Percentiles rank a stretch among this genome's conserved stretches.
Evolutionary conservation across 805 yeast genomes (phyloP).

Genomic region (Ogataea pilisensis): DNA sequence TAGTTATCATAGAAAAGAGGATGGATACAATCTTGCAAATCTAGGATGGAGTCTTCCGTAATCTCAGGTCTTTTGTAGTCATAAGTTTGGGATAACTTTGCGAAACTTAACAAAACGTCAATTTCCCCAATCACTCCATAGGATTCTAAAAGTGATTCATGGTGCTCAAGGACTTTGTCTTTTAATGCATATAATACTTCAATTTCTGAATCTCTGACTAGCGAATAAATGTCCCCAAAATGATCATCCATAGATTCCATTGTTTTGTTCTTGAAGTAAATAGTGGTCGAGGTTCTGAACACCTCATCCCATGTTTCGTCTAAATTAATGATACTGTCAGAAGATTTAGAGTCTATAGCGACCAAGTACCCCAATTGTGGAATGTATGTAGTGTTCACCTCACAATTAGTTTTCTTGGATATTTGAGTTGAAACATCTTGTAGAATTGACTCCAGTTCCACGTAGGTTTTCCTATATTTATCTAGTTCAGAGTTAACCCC

Average conservation of each 20-base stretch:
- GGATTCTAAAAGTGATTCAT: conserved; percentile 12
- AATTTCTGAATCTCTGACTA: conserved; percentile 38
- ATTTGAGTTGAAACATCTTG: conserved; percentile 20
- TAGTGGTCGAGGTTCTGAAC: conserved; percentile 34
- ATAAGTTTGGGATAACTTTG: conserved; percentile 25
- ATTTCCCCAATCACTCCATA: conserved; percentile 30
- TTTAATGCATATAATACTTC: conserved; percentile 36
- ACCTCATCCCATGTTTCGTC: conserved; percentile 30
- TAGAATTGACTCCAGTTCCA: conserved; percentile 32
- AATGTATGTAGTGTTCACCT: conserved; percentile 33
- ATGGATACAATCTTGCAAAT: conserved; percentile 42
- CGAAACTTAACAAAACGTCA: conserved; percentile 36
- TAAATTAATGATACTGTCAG: conserved; percentile 1
- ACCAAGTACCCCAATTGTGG: conserved; percentile 44
- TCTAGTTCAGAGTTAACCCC: conserved; percentile 31
- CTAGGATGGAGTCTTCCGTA: conserved; percentile 19
- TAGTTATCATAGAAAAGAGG: conserved; percentile 30
- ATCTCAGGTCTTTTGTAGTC: conserved; percentile 34
- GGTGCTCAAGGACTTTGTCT: conserved; percentile 14
- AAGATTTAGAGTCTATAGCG: conserved; percentile 16
- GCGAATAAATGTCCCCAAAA: conserved; percentile 40
- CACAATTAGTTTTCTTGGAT: background rate
- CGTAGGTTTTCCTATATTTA: conserved; percentile 22
- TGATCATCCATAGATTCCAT: conserved; percentile 32
- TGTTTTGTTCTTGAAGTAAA: conserved; percentile 33